phyloP scores from a whole-genome alignment of 148 eudicot genomes.

The Cornus florida region DNA sequence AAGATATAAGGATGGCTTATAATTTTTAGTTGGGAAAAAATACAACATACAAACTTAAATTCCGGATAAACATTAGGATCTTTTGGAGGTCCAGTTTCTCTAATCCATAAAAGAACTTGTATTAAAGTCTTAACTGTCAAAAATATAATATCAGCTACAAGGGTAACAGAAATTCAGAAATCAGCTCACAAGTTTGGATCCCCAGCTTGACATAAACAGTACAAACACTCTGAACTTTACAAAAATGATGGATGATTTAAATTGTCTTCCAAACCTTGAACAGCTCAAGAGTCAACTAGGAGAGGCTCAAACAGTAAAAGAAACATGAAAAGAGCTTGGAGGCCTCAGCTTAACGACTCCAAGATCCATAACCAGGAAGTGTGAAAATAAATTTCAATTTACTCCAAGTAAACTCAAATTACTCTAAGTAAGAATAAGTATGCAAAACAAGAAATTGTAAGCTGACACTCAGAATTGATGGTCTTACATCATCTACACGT shows the following conservation, averaged over 20 bases:
- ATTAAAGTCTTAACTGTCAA: not conserved
- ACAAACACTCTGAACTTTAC: no score
- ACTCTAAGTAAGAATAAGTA: not conserved
- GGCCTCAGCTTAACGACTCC: not conserved
- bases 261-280: not conserved
- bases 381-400: not conserved
- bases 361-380: not conserved
- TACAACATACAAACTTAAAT: no score
- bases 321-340: not conserved
- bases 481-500: constrained; percentile 91
- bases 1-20: no score
- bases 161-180: not conserved
- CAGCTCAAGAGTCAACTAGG: not conserved
- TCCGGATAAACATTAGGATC: no score
- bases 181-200: no score
- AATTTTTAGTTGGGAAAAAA: no score
- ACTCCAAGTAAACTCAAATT: not conserved
- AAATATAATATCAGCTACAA: no score
- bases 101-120: not conserved
- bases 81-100: no score
- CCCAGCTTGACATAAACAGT: no score
- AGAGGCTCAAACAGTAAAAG: not conserved
- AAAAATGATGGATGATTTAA: no score
- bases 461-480: not conserved
- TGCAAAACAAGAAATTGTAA: not conserved